Evolutionary conservation across 768 basidiomycete genomes (phyloP).

Genomic region (Serendipita indica): DNA sequence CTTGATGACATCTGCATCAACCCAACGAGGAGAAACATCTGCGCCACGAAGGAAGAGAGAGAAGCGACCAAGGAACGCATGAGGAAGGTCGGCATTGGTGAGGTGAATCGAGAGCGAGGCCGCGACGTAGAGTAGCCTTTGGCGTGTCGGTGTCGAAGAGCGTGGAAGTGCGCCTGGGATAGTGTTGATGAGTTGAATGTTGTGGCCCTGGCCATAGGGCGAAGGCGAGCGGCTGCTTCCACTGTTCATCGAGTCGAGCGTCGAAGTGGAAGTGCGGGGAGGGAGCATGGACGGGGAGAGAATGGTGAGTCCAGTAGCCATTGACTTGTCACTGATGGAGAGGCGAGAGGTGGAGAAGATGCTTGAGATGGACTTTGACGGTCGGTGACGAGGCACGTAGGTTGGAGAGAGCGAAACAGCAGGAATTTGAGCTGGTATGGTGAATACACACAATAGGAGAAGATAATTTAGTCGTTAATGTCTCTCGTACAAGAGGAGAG

Average conservation of each 20-base stretch:
- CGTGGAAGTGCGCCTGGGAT: not conserved
- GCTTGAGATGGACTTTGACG: not conserved
- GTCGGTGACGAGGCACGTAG: not conserved
- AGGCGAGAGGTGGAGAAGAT: not conserved
- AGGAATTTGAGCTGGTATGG: not conserved
- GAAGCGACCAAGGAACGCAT: not conserved
- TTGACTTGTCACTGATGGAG: not conserved
- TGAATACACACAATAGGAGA: not conserved
- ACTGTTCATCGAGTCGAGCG: not conserved
- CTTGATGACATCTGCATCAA: slow-evolving; percentile 2
- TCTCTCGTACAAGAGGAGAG: not conserved
- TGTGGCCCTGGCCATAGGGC: not conserved
- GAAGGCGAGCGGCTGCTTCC: not conserved
- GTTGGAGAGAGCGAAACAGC: not conserved
- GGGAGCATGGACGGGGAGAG: not conserved
- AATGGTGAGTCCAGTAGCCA: slow-evolving; percentile 4
- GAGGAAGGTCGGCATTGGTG: slow-evolving; percentile 2
- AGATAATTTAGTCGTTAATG: not conserved
- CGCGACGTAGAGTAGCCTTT: slow-evolving; percentile 1
- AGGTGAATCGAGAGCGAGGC: not conserved
- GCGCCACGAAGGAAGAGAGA: not conserved
- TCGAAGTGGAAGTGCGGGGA: not conserved
- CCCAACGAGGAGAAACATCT: not conserved
- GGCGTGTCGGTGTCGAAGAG: not conserved
- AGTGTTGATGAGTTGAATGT: not conserved